These are phyloP conservation scores for Plasmodium vinckei DNA, from an alignment of 169 alveolate genomes.

Conservation along the genomic window DNA sequence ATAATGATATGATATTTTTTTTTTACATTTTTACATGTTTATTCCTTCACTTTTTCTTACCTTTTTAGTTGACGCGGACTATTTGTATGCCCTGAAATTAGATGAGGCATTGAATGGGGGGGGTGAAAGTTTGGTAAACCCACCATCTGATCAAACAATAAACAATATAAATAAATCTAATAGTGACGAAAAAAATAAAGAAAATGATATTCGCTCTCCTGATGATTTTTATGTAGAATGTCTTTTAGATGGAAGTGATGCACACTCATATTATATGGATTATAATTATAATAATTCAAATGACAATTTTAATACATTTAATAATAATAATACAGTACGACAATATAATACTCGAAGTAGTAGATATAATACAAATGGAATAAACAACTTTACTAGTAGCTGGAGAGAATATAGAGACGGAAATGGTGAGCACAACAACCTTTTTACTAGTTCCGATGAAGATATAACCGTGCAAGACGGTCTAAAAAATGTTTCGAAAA, in stretches of 20 bases:
- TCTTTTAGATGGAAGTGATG: conserved; percentile 24
- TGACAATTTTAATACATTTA: not conserved
- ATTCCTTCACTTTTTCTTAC: not conserved
- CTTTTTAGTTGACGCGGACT: conserved; percentile 42
- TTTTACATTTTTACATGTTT: not conserved
- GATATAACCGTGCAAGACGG: not conserved
- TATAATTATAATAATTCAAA: not conserved
- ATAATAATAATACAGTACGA: not conserved
- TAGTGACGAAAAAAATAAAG: not conserved
- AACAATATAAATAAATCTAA: not conserved
- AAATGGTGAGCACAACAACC: not conserved
- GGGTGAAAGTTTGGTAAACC: not conserved
- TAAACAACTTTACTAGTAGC: not conserved
- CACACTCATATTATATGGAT: conserved; percentile 6
- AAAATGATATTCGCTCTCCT: conserved; percentile 32
- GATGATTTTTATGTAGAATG: conserved; percentile 61
- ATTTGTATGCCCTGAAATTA: conserved; percentile 51
- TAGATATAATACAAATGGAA: not conserved
- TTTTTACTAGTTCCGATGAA: not conserved
- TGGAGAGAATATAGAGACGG: not conserved
- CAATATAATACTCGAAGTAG: not conserved
- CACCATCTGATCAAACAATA: not conserved
- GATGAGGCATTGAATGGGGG: conserved; percentile 36
- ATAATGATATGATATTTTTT: too few species aligned
- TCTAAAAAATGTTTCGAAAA: not conserved